phyloP scores from a whole-genome alignment of 441 rosid species.

The Gossypium gossypioides region DNA sequence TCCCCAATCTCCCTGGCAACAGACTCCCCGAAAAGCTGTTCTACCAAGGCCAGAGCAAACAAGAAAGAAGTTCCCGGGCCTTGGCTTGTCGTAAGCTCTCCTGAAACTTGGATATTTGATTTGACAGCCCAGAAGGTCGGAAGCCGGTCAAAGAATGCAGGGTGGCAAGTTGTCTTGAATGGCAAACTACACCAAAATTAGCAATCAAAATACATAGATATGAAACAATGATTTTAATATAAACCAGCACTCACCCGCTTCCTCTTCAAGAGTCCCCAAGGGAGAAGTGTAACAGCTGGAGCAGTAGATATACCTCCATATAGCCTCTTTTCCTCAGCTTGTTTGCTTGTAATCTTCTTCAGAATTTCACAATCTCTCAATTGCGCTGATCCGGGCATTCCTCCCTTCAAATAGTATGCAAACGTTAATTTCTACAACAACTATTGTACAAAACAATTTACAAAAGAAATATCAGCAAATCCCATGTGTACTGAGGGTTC shows the following conservation, averaged over 20 bases:
- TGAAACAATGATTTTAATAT: slow-evolving; percentile 1
- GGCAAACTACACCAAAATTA: slow-evolving; percentile 43
- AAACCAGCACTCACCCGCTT: slow-evolving; percentile 42
- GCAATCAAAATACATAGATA: slow-evolving; percentile 26
- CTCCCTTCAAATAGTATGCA: slow-evolving; percentile 48
- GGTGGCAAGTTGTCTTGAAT: slow-evolving; percentile 84
- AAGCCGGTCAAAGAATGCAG: slow-evolving; percentile 73
- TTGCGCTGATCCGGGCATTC: slow-evolving; percentile 92
- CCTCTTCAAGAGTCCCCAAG: slow-evolving; percentile 77
- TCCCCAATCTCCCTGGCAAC: slow-evolving; percentile 56
- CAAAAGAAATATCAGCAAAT: not conserved
- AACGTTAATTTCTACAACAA: not conserved
- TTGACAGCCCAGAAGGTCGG: slow-evolving; percentile 90
- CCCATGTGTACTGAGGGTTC: not conserved
- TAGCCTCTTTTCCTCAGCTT: slow-evolving; percentile 60
- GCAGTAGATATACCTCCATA: slow-evolving; percentile 90
- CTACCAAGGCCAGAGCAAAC: slow-evolving; percentile 72
- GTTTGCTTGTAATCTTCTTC: slow-evolving; percentile 54
- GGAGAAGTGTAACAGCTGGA: slow-evolving; percentile 86
- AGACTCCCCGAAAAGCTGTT: slow-evolving; percentile 75
- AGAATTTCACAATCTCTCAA: slow-evolving; percentile 69
- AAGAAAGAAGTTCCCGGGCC: slow-evolving; percentile 86
- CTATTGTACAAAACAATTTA: not conserved
- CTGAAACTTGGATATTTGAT: slow-evolving; percentile 69
- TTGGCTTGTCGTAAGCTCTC: slow-evolving; percentile 86